Evolutionary conservation across 148 eudicot species (phyloP).

Genomic region (Simmondsia chinensis): DNA sequence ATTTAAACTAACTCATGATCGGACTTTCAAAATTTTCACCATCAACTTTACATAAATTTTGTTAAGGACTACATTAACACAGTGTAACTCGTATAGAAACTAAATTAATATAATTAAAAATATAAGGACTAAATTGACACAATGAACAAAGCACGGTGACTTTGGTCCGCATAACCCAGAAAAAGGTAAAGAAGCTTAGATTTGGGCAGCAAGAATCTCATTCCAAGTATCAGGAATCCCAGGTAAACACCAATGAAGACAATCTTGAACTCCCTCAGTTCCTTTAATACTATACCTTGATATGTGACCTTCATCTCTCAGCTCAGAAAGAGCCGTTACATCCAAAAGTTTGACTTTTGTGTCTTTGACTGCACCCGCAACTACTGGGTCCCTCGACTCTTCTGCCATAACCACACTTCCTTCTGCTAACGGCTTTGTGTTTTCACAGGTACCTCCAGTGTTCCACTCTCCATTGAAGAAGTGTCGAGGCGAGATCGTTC

Average conservation of each 20-base stretch:
- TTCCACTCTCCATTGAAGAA: conserved; percentile 86
- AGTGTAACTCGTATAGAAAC: too few species aligned
- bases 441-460: conserved; percentile 75
- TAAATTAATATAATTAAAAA: too few species aligned
- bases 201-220: conserved; percentile 36
- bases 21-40: too few species aligned
- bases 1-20: too few species aligned
- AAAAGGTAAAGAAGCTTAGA: too few species aligned
- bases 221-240: conserved; percentile 58
- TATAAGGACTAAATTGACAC: too few species aligned
- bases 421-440: conserved; percentile 41
- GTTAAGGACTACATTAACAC: too few species aligned
- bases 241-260: conserved; percentile 54
- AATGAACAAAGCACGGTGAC: too few species aligned
- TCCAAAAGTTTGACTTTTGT: conserved; percentile 51
- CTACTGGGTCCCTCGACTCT: conserved; percentile 30
- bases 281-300: conserved; percentile 52
- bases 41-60: too few species aligned
- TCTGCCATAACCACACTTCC: conserved; percentile 43
- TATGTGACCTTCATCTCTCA: conserved; percentile 71
- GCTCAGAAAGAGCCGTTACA: conserved; percentile 56
- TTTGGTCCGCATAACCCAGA: too few species aligned
- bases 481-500: conserved; percentile 71
- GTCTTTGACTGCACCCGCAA: conserved; percentile 46
- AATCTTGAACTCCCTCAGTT: conserved; percentile 40